Conservation (phyloP, 371 early-diverging fungal genomes). For the Vairimorpha apis region DNA sequence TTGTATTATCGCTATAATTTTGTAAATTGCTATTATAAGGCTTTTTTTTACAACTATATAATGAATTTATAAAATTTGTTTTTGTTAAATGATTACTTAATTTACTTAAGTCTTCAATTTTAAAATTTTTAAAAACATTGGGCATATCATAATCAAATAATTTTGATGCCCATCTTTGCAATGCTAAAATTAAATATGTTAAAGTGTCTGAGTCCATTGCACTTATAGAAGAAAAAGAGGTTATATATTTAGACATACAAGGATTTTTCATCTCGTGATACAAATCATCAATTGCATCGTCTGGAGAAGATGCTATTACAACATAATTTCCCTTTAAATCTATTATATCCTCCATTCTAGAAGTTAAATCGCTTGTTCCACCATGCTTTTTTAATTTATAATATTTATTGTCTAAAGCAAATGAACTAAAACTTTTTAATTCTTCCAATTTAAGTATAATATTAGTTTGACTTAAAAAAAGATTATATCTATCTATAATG, state of each 20-base stretch:
- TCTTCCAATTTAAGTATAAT: not conserved
- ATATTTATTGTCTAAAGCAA: not conserved
- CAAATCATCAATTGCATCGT: conserved; percentile 9
- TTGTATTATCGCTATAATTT: no score
- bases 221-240: conserved; percentile 6
- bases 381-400: conserved; percentile 11
- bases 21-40: no score
- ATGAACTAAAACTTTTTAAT: not conserved
- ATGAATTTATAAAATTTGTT: no score
- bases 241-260: conserved; percentile 16
- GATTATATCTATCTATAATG: not conserved
- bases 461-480: not conserved
- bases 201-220: conserved; percentile 6
- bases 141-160: conserved; percentile 14
- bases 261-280: not conserved
- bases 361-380: conserved; percentile 16
- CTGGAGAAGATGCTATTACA: conserved; percentile 16
- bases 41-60: no score
- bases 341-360: conserved; percentile 1
- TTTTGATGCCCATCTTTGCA: not conserved
- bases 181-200: conserved; percentile 10
- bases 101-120: not conserved
- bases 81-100: no score
- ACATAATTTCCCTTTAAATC: conserved; percentile 8
- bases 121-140: not conserved